Percentiles rank a stretch among this genome's conserved stretches.
Conservation (phyloP, 768 basidiomycete species). For the Cubamyces sp. region DNA sequence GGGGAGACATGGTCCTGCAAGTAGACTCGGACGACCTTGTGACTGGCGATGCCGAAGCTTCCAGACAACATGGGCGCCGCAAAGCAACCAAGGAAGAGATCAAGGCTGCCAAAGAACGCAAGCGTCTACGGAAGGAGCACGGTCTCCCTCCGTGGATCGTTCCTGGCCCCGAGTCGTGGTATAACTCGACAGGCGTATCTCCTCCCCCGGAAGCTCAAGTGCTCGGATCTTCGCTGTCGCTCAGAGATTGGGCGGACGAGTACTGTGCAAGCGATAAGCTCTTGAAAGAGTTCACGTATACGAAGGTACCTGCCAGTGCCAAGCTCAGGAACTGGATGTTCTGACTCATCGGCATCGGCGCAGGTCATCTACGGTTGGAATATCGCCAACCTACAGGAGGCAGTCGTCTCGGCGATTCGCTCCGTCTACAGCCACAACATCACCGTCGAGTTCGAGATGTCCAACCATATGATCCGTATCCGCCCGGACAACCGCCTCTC, state of each 20-base stretch:
- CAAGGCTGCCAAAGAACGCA: constrained; percentile 50
- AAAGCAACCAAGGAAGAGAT: constrained; percentile 47
- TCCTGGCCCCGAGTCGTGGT: constrained; percentile 18
- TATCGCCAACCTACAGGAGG: constrained; percentile 43
- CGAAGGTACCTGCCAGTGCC: constrained; percentile 53
- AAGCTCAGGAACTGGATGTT: not conserved
- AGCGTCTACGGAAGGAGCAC: constrained; percentile 43
- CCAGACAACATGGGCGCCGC: constrained; percentile 29
- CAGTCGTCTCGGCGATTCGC: constrained; percentile 41
- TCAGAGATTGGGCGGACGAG: constrained; percentile 82
- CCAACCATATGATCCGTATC: constrained; percentile 57
- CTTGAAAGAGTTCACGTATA: constrained; percentile 79
- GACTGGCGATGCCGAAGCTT: constrained; percentile 3
- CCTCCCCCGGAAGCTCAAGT: constrained; percentile 25
- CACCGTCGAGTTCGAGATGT: constrained; percentile 53
- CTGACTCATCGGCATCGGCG: constrained; percentile 33
- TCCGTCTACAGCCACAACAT: constrained; percentile 45
- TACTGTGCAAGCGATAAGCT: constrained; percentile 72
- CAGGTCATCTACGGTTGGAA: constrained; percentile 67
- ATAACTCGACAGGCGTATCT: not conserved
- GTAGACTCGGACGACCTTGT: constrained; percentile 41
- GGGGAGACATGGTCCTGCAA: constrained; percentile 65
- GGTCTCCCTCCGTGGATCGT: constrained; percentile 59
- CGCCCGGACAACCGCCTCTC: constrained; percentile 71
- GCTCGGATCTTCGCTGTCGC: constrained; percentile 59